These are phyloP conservation scores for Ogataea ganodermae DNA, from an alignment of 805 yeast genomes.

Conservation along the genomic window DNA sequence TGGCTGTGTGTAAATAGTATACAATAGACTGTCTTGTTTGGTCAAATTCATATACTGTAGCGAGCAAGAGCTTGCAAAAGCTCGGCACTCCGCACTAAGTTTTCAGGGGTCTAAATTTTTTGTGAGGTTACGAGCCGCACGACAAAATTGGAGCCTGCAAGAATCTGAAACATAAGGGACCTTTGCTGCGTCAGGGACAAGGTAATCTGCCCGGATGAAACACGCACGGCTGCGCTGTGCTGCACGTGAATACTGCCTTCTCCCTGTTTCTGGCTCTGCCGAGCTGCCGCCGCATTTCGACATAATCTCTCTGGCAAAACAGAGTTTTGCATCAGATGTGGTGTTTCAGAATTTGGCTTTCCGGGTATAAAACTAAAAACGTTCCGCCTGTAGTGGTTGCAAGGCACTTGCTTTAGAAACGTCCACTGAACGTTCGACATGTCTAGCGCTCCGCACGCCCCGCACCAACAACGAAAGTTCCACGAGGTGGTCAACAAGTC, in stretches of 20 bases:
- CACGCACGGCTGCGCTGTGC: background rate
- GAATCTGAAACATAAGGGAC: constrained; percentile 3
- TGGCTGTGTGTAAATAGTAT: constrained; percentile 3
- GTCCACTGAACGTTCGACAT: no score
- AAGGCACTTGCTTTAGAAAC: no score
- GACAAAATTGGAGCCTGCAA: background rate
- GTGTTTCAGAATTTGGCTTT: background rate
- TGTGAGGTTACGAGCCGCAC: constrained; percentile 1
- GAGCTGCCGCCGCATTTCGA: background rate
- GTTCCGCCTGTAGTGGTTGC: no score
- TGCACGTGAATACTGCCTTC: background rate
- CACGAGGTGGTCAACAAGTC: constrained; percentile 21
- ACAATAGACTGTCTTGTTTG: background rate
- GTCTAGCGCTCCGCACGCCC: constrained; percentile 1
- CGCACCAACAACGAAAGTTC: constrained; percentile 6
- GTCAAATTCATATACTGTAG: background rate
- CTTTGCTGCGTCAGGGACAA: background rate
- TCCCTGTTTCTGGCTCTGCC: background rate
- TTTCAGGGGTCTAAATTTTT: no score
- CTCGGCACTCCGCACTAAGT: no score
- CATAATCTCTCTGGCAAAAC: background rate
- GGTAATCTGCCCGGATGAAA: background rate
- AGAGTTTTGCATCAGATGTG: background rate
- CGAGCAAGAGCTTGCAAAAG: no score
- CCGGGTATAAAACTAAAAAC: background rate